Evolutionary conservation across 1,139 yeast genomes (phyloP), one percentile per base, ranked within the genome.

Genomic region (Saccharomycopsis hybrid): DNA sequence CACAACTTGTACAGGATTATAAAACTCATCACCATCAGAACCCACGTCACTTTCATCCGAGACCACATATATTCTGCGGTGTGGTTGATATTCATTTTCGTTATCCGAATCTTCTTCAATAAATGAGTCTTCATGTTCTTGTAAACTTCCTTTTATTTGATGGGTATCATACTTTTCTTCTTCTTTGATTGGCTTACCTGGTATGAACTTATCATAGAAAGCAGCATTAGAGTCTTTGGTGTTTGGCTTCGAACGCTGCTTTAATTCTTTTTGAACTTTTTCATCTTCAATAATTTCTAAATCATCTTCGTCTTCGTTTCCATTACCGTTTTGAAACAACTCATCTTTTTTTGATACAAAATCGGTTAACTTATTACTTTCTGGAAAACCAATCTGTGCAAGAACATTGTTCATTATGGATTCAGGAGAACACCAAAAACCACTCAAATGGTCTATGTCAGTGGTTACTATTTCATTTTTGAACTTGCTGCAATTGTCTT

Each of bases 381-480:
- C 44, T n/a, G 32, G n/a, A 25, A 41, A 41, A 4, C 44, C 44
- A 25, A 41, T 41, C 11, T 13, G 32, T 18, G 32, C 5, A 4
- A 41, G 11, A 41, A 41, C 28, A 18, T 28, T 41, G 5, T 31
- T 25, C 8, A 25, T 11, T 11, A 41, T 9, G 7, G 29, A 28
- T 36, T 44, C 30, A 9, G 46, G 46, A 2, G 46, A 35, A 28
- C 46, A 44, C 46, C 46, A 44, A 18, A 33, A 25, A 11, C 46
- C 46, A 30, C 35, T 4, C 11, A 44, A 27, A 18, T 4, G 11
- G 27, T 35, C 25, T n/a, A 33, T 44, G 3, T 44, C 33, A 18
- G 41, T 7, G 32, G 31, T 32, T 7, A 44, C 25, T 24, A 33
- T 27, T 33, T 44, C 35, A 13, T 24, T 18, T 2, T 35, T 27